phyloP scores from a whole-genome alignment of 2,329 filamentous ascomycete genomes.

The Tolypocladium paradoxum region DNA sequence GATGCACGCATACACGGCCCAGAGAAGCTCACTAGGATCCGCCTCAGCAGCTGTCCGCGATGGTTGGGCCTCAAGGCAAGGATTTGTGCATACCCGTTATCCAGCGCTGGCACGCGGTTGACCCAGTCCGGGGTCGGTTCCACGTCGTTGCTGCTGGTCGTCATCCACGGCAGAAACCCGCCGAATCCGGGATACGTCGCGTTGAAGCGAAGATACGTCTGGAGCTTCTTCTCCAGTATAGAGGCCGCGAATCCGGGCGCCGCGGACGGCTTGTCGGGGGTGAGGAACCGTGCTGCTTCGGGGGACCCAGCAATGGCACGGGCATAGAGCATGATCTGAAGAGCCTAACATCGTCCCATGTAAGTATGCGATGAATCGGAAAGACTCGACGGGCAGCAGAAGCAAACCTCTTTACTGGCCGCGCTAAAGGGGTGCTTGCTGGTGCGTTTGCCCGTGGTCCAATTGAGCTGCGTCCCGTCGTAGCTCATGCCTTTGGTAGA shows the following conservation, averaged over 20 bases:
- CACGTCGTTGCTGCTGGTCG: constrained; percentile 17
- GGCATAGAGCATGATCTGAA: constrained; percentile 32
- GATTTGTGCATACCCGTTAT: constrained; percentile 22
- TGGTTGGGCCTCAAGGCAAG: not conserved
- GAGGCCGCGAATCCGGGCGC: constrained; percentile 22
- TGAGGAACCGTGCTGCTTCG: constrained; percentile 27
- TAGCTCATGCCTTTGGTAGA: constrained; percentile 29
- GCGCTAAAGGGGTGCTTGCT: constrained; percentile 28
- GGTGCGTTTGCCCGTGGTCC: constrained; percentile 22
- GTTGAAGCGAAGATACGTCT: constrained; percentile 29
- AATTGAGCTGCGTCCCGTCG: constrained; percentile 27
- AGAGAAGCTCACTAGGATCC: constrained; percentile 24
- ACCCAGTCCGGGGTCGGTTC: constrained; percentile 25
- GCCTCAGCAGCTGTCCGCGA: not conserved
- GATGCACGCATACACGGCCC: constrained; percentile 30
- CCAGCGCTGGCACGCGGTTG: constrained; percentile 26
- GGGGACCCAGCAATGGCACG: constrained; percentile 25
- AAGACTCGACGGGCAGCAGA: too few relatives aligned
- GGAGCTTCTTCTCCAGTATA: constrained; percentile 26
- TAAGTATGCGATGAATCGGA: not conserved
- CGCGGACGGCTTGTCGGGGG: constrained; percentile 17
- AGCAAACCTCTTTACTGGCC: constrained; percentile 22
- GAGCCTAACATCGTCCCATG: constrained; percentile 17
- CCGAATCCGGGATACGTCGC: constrained; percentile 29
- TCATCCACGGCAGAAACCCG: constrained; percentile 29